Conservation (phyloP, 2,329 filamentous ascomycete species). For the Aspergillus texensis region DNA sequence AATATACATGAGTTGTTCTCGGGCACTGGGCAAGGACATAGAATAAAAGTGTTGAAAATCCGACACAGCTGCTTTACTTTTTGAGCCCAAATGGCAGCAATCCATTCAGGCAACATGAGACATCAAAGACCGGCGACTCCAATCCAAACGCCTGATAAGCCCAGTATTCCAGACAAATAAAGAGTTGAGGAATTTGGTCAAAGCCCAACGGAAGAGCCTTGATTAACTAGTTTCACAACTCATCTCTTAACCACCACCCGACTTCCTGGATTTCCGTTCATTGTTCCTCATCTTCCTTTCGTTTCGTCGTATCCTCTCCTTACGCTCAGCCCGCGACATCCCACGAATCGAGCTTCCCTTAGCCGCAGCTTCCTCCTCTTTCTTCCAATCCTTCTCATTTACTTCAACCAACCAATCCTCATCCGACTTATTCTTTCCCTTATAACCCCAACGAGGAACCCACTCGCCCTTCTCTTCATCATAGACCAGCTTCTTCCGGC, state of each 20-base stretch:
- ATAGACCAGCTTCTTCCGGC: conserved; percentile 71
- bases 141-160: conserved; percentile 28
- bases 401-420: conserved; percentile 92
- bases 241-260: conserved; percentile 23
- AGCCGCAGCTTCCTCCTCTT: conserved; percentile 60
- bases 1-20: neutral
- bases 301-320: conserved; percentile 65
- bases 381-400: conserved; percentile 73
- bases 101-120: conserved; percentile 15
- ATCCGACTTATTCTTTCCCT: conserved; percentile 82
- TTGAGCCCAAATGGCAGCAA: conserved; percentile 1
- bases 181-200: conserved; percentile 14
- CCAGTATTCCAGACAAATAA: conserved; percentile 22
- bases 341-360: conserved; percentile 67
- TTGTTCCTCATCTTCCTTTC: conserved; percentile 72
- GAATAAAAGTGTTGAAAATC: neutral
- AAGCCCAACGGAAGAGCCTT: conserved; percentile 13
- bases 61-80: conserved; percentile 18
- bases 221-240: conserved; percentile 5
- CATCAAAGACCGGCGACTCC: conserved; percentile 26
- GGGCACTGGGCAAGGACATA: neutral
- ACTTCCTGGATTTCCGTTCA: conserved; percentile 52
- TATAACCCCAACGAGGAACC: conserved; percentile 94
- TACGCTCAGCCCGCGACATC: conserved; percentile 67
- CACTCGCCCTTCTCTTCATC: conserved; percentile 85